phyloP scores from a whole-genome alignment of 1,139 yeast genomes.

The Diutina scorzettiae region DNA sequence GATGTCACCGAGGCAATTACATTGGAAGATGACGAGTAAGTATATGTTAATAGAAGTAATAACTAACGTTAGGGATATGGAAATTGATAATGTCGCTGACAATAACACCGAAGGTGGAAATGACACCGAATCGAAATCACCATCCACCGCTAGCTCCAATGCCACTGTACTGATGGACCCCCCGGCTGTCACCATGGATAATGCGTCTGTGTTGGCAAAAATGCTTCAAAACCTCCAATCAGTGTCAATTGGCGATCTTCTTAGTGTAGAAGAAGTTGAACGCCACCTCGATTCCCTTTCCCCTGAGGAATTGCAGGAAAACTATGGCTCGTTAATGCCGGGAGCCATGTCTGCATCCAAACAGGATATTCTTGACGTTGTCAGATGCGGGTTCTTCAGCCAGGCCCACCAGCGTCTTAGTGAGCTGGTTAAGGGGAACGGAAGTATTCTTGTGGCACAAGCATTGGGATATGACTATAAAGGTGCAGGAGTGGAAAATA shows the following conservation, averaged over 20 bases:
- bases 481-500: conserved; percentile 50
- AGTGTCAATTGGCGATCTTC: conserved; percentile 28
- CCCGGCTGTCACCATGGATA: background rate
- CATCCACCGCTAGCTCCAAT: background rate
- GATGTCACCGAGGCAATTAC: conserved; percentile 44
- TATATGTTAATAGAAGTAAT: conserved; percentile 11
- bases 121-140: conserved; percentile 18
- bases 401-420: conserved; percentile 35
- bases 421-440: conserved; percentile 28
- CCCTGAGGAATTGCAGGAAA: conserved; percentile 22
- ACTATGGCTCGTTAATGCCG: conserved; percentile 34
- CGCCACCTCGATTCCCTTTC: conserved; percentile 26
- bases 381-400: conserved; percentile 43
- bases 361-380: conserved; percentile 29
- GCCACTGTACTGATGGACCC: background rate
- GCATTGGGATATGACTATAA: conserved; percentile 37
- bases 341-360: conserved; percentile 25
- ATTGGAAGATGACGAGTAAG: conserved; percentile 30
- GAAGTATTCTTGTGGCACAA: conserved; percentile 30
- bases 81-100: no score
- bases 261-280: conserved; percentile 27
- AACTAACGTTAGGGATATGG: no score
- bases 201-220: no score
- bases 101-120: background rate
- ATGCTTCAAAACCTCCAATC: background rate